Conservation (phyloP, 345 rosid genomes). For the Hirschfeldia incana region DNA sequence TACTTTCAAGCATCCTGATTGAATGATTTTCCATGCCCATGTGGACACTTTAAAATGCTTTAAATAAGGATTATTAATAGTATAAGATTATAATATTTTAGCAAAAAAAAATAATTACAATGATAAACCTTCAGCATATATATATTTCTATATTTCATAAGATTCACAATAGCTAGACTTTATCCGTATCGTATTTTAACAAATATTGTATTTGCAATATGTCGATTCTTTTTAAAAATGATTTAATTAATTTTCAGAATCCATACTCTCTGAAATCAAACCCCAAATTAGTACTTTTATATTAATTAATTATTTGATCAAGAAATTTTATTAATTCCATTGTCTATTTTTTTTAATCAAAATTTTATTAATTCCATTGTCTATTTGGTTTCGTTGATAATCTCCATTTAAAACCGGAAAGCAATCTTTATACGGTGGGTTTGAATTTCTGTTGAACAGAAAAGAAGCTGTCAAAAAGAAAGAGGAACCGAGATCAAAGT, state of each 20-base stretch:
- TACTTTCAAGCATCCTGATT: no score
- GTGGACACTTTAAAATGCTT: no score
- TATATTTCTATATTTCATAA: neutral
- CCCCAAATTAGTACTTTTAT: neutral
- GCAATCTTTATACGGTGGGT: conserved; percentile 35
- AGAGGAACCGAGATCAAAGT: conserved; percentile 23
- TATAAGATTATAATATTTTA: neutral
- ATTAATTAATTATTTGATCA: neutral
- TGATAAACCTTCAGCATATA: neutral
- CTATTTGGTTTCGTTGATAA: neutral
- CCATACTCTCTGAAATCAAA: neutral
- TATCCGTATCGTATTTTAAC: neutral
- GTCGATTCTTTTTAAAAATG: neutral
- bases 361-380: neutral
- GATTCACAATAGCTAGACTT: neutral
- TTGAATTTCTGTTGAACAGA: conserved; percentile 34
- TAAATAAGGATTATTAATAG: no score
- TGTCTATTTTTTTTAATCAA: no score
- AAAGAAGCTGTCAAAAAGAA: conserved; percentile 34
- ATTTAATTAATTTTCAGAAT: neutral
- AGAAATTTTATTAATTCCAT: neutral
- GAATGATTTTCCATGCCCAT: no score
- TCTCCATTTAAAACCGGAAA: conserved; percentile 21
- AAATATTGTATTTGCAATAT: neutral
- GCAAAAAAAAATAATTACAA: neutral